Evolutionary conservation across 176 grass and related monocot species (phyloP), one percentile per base, ranked within the genome.

Genomic region (Aegilops tauschii): DNA sequence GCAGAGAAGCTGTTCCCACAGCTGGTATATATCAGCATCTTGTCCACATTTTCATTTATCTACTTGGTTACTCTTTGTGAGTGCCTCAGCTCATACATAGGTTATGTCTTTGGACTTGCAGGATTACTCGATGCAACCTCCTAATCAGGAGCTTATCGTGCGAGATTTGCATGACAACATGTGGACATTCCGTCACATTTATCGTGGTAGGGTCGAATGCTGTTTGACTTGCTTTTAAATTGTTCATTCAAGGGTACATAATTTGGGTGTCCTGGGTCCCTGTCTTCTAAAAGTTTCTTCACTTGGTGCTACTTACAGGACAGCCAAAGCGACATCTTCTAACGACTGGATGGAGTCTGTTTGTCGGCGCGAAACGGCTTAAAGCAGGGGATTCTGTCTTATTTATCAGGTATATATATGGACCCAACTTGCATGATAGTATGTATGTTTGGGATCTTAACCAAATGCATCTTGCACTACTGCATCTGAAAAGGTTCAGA

Each of bases 301-400:
- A 32, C 72, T 65, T 88, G 6, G 16, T 87, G 59, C 63, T 88
- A 47, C 73, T 79, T 90, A 1, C 88, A 99, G 97, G 97, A 29
- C 97, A 96, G 54, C 97, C 97, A 20, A 99, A 99, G 82, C 83
- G 97, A 30, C 97, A 99, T 76, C 97, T 99, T 92, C 84, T 99
- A 84, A 99, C 97, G 81, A 99, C 97, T 61, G 97, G 97, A 85
- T 99, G 97, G 97, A 99, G 97, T 58, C 90, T 96, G 36, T 99
- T 99, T 88, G 97, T 96, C 61, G 97, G 97, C n/a, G 85, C 97
- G 29, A 99, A 99, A 81, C 72, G 92, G 45, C 92, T 99, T 47
- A 96, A 89, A 80, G 97, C 97, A 68, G 97, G 97, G 35, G 97
- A 99, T 76, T 94, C 94, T 36, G 97, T 99, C 29, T 94, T 99